Evolutionary conservation across 2,329 filamentous ascomycete species (phyloP).

Genomic region (Kalmusia sp.): DNA sequence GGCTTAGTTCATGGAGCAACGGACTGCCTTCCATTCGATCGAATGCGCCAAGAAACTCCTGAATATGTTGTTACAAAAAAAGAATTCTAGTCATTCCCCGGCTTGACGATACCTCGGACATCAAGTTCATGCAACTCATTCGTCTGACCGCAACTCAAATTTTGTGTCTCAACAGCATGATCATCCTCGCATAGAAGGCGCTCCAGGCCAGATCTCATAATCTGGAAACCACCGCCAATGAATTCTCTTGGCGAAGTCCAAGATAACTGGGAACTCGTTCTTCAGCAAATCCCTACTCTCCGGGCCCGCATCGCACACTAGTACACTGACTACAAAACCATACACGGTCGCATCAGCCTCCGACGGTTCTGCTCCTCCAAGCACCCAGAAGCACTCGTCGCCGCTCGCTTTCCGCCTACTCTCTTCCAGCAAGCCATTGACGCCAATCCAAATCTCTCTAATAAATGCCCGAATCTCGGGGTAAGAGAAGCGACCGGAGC

Average conservation of each 20-base stretch:
- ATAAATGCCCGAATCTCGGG: conserved; percentile 58
- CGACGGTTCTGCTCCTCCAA: conserved; percentile 61
- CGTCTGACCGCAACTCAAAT: no score
- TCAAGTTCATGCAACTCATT: no score
- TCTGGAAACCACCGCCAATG: conserved; percentile 65
- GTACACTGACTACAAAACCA: conserved; percentile 62
- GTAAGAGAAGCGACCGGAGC: conserved; percentile 58
- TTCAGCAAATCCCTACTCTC: conserved; percentile 55
- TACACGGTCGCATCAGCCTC: conserved; percentile 66
- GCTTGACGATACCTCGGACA: no score
- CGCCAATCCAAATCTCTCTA: conserved; percentile 61
- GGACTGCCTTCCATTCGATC: no score
- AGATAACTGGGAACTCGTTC: conserved; percentile 54
- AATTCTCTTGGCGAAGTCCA: conserved; percentile 65
- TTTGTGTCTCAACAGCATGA: no score
- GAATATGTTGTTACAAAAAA: no score
- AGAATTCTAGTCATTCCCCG: no score
- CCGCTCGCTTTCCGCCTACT: conserved; percentile 41
- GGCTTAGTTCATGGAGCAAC: no score
- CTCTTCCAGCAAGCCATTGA: conserved; percentile 54
- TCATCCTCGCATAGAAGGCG: no score
- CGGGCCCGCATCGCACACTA: conserved; percentile 62
- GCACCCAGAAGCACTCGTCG: conserved; percentile 61
- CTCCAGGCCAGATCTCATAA: conserved; percentile 53
- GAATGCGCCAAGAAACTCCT: no score